Conservation (phyloP, 2,329 filamentous ascomycete genomes). For the Biscogniauxia mediterranea region DNA sequence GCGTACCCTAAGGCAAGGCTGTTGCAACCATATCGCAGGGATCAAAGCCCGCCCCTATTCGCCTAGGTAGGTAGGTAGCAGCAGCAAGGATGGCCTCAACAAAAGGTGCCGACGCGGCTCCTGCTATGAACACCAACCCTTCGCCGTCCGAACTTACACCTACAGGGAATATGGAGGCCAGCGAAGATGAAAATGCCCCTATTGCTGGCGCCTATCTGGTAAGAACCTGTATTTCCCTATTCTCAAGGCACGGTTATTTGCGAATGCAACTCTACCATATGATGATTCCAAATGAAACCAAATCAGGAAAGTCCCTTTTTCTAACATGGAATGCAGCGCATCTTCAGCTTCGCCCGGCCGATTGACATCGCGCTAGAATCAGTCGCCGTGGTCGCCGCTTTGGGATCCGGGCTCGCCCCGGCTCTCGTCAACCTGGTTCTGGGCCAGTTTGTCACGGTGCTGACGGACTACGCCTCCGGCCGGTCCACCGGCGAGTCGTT, state of each 20-base stretch:
- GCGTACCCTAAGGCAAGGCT: not conserved
- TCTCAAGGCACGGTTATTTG: no score
- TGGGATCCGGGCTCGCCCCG: not conserved
- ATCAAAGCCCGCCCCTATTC: not conserved
- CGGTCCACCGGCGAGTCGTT: not conserved
- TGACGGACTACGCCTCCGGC: not conserved
- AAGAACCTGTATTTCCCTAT: no score
- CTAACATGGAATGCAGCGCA: not conserved
- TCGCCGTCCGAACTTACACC: no score
- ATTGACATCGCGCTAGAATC: not conserved
- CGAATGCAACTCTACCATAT: no score
- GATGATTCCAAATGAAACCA: not conserved
- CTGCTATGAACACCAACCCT: no score
- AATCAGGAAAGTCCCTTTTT: not conserved
- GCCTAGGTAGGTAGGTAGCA: not conserved
- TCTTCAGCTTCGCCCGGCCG: not conserved
- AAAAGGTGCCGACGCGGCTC: not conserved
- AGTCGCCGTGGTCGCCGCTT: not conserved
- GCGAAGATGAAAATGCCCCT: no score
- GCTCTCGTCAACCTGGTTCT: not conserved
- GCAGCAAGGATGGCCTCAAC: not conserved
- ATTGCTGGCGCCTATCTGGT: no score
- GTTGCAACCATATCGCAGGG: not conserved
- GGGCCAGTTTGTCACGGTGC: not conserved
- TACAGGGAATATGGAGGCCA: no score